A percentile compares a stretch with the other conserved stretches of the same genome.
Conservation (phyloP, 1,284 basidiomycete genomes). For the Austropuccinia psidii region DNA sequence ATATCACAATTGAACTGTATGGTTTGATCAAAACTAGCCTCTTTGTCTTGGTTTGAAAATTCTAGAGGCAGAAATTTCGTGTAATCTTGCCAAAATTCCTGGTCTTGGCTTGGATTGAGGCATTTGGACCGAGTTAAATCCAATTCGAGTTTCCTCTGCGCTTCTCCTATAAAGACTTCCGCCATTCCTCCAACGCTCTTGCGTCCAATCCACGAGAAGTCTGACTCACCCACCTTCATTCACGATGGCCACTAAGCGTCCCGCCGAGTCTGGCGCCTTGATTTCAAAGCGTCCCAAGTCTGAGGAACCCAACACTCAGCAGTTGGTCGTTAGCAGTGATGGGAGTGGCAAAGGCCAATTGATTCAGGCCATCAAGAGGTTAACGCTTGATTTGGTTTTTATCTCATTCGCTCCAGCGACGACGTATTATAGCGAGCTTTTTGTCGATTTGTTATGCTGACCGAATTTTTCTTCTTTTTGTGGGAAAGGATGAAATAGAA, state of each 20-base stretch:
- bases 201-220: too few relatives aligned
- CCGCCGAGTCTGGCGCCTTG: constrained; percentile 4
- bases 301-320: constrained; percentile 16
- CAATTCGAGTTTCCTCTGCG: too few relatives aligned
- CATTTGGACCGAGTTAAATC: too few relatives aligned
- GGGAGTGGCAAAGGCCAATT: constrained; percentile 21
- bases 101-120: too few relatives aligned
- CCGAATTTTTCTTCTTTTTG: background rate
- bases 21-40: too few relatives aligned
- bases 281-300: constrained; percentile 26
- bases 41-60: too few relatives aligned
- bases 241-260: constrained; percentile 15
- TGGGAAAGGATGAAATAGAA: constrained; percentile 19
- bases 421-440: background rate
- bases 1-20: too few relatives aligned
- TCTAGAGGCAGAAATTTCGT: too few relatives aligned
- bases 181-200: too few relatives aligned
- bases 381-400: background rate
- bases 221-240: background rate
- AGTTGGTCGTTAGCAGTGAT: constrained; percentile 34
- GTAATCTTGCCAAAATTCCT: too few relatives aligned
- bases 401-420: background rate
- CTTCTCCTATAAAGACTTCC: too few relatives aligned
- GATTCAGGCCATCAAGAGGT: constrained; percentile 31
- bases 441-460: background rate